Evolutionary conservation across 192 early-diverging fungal genomes (phyloP), one percentile per base, ranked within the genome.

Genomic region (Entomortierella chlamydospora): DNA sequence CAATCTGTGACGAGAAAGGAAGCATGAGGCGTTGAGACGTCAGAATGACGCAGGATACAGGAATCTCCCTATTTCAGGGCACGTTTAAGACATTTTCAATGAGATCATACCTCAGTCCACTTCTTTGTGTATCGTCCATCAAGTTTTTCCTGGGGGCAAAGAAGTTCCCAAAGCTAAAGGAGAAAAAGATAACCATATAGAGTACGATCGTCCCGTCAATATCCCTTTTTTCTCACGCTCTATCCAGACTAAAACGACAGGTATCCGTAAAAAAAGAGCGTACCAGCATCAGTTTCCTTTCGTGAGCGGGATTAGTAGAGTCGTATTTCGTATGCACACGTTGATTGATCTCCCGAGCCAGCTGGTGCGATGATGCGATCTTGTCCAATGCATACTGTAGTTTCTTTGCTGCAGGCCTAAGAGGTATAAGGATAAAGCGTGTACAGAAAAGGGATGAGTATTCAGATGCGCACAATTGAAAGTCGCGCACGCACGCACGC

Each of bases 291-390:
- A 94, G 74, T 51, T 88, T 88, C 53, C 81, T 64, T 57, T 92
- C 92, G 64, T 94, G 91, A 0, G 78, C 58, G 22, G 69, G 57
- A 58, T 91, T 88, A 5, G 79, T 82, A 10, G 81, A 62, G 60
- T 93, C 92, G 64, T 87, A 94, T 47, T 83, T 85, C 10, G 89
- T 90, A 30, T 85, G 82, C 0, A 87, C 88, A 33, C 88, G 85
- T 13, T 64, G 78, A 54, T 91, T 91, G 49, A 94, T 85, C 73
- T 88, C 82, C 47, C 70, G 43, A 26, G 89, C 83, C 6, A 93
- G 69, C 39, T 70, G 81, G 61, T 87, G 87, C 8, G 87, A 81
- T 29, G 74, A 72, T 15, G 79, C 74, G 45, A 92, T 89, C 17
- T 74, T 84, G 11, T 57, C 59, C 42, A 93, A 37, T 59, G 83